Evolutionary conservation across 2,329 filamentous ascomycete species (phyloP), one percentile per base, ranked within the genome.

Genomic region (Aspergillus arachidicola): DNA sequence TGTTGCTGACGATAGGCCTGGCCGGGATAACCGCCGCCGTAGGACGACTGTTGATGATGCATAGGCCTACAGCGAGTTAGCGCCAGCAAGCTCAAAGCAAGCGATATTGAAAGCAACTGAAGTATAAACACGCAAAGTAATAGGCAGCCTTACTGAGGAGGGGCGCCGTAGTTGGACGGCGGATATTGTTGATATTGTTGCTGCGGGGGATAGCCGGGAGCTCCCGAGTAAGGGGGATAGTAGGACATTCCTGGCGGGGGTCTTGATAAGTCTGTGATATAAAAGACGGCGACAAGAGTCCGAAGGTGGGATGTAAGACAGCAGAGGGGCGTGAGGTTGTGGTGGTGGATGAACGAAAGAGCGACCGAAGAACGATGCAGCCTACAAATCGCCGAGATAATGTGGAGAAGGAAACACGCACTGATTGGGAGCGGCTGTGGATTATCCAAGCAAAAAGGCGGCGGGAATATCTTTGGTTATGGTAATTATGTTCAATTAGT

Each of bases 171-270:
- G 62, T 70, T 69, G 60, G 71, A 72, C 61, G 69, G 73, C 64
- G 73, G 71, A 65, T 73, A 71, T 64, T 58, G 53, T 64, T 58
- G 53, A 59, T 66, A 67, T 30, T 67, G 70, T 58, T 76, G 73
- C 68, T 75, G 78, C 59, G 83, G 86, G 82, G 84, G 82, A 70
- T 86, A 85, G 66, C 83, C 83, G 72, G 82, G 81, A 68, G 84
- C 81, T 60, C 83, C 83, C 74, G 82, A 79, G 72, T 88, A 87
- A 55, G 83, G 83, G 68, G 86, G 86, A 75, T 88, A 90, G 72
- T 86, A 87, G 68, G 88, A 89, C 88, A 90, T 90, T 61, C 69
- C 70, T 63, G 56, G 57, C 16, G 55, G 56, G 56, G 61, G 63
- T 61, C 54, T 46, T 60, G 63, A 57, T 57, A 61, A 64, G 46